Evolutionary conservation across 108 stramenopile species (phyloP).

Genomic region (Conticribra weissflogii): DNA sequence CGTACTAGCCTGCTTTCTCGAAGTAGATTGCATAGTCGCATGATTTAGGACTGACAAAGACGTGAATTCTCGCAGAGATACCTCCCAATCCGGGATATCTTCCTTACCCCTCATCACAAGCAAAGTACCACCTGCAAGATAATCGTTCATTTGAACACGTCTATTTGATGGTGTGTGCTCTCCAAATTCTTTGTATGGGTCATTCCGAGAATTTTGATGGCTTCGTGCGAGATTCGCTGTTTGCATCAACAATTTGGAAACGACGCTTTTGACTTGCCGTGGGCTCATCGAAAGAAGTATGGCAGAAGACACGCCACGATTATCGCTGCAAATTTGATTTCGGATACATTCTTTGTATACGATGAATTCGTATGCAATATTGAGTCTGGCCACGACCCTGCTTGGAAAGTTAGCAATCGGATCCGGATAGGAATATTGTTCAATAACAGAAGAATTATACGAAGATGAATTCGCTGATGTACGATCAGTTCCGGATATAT

Average conservation of each 20-base stretch:
- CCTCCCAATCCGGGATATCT: conserved; percentile 59
- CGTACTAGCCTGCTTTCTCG: conserved; percentile 51
- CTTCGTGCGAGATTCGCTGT: conserved; percentile 17
- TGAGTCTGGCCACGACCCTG: conserved; percentile 39
- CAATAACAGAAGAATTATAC: conserved; percentile 26
- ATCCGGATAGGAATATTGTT: conserved; percentile 26
- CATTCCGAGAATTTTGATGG: conserved; percentile 24
- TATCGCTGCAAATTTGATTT: background rate
- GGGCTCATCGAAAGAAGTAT: conserved; percentile 31
- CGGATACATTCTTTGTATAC: conserved; percentile 13
- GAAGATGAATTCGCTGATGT: conserved; percentile 7
- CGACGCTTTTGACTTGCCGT: conserved; percentile 21
- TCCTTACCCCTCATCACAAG: conserved; percentile 61
- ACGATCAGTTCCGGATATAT: background rate
- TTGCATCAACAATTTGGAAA: conserved; percentile 23
- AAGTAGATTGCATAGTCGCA: conserved; percentile 48
- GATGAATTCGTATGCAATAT: conserved; percentile 29
- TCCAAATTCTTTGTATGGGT: conserved; percentile 5
- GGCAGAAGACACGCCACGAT: conserved; percentile 22
- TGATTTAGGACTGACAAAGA: conserved; percentile 68
- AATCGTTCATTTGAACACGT: conserved; percentile 19
- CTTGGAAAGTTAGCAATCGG: conserved; percentile 40
- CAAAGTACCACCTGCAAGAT: conserved; percentile 55
- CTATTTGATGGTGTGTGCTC: conserved; percentile 12
- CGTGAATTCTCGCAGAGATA: conserved; percentile 62